Percentiles rank a stretch among this genome's conserved stretches.
These are phyloP conservation scores for Jatropha podagrica DNA, from an alignment of 441 rosid genomes.

Conservation along the genomic window DNA sequence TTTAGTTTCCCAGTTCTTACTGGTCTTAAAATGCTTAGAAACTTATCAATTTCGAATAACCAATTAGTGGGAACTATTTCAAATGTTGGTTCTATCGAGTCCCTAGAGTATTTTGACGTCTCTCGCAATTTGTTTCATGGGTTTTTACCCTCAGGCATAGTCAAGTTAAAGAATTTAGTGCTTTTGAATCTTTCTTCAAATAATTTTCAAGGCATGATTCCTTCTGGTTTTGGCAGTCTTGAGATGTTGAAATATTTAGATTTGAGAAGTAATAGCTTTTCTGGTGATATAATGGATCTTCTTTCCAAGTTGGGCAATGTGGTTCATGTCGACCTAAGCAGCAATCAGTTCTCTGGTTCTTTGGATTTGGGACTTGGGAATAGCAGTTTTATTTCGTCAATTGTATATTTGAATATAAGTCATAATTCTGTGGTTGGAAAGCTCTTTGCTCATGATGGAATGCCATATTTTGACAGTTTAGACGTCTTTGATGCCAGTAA, in stretches of 20 bases:
- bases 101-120: conserved; percentile 59
- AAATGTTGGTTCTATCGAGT: conserved; percentile 45
- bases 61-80: conserved; percentile 67
- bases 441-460: conserved; percentile 75
- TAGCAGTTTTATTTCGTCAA: conserved; percentile 55
- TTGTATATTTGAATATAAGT: conserved; percentile 67
- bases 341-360: conserved; percentile 66
- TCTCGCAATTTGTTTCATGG: conserved; percentile 61
- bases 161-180: conserved; percentile 40
- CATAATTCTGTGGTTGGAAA: conserved; percentile 56
- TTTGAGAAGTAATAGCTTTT: conserved; percentile 56
- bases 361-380: conserved; percentile 68
- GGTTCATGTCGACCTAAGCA: conserved; percentile 61
- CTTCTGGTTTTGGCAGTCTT: conserved; percentile 49
- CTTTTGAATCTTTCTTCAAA: conserved; percentile 58
- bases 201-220: conserved; percentile 53
- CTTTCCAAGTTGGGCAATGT: conserved; percentile 51
- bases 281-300: conserved; percentile 67
- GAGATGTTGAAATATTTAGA: conserved; percentile 58
- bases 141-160: conserved; percentile 47
- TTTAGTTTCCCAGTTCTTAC: conserved; percentile 60
- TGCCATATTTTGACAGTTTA: conserved; percentile 75
- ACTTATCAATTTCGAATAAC: conserved; percentile 62
- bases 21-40: conserved; percentile 56
- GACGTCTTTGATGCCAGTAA: conserved; percentile 87